A percentile compares a stretch with the other conserved stretches of the same genome.
phyloP scores from a whole-genome alignment of 192 early-diverging fungal genomes.

The Coemansia sp. region DNA sequence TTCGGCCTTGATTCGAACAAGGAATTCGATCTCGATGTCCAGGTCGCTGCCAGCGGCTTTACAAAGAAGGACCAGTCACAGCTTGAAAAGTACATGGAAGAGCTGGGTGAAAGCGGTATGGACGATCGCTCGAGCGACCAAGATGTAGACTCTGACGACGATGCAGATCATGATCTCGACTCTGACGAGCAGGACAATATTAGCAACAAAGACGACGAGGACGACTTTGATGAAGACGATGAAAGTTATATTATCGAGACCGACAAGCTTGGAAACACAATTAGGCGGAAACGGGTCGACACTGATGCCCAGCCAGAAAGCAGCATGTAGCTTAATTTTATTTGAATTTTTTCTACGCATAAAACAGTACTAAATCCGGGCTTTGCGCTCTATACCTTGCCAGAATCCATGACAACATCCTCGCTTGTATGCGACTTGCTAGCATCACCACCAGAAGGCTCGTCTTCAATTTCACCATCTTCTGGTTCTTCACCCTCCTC shows the following conservation, averaged over 20 bases:
- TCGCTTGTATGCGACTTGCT: conserved; percentile 37
- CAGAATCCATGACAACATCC: conserved; percentile 48
- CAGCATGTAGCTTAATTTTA: background rate
- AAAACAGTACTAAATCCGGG: too few species aligned
- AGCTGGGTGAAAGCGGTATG: conserved; percentile 8
- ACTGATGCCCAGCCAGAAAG: background rate
- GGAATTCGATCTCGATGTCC: conserved; percentile 89
- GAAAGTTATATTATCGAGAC: conserved; percentile 38
- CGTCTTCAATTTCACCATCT: conserved; percentile 47
- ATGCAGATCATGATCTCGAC: conserved; percentile 8
- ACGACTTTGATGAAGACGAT: conserved; percentile 14
- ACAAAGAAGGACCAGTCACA: conserved; percentile 87
- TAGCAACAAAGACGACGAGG: conserved; percentile 15
- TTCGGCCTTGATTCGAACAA: conserved; percentile 79
- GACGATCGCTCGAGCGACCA: conserved; percentile 26
- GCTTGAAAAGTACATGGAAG: conserved; percentile 58
- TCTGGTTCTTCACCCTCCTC: conserved; percentile 45
- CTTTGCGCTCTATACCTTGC: conserved; percentile 27
- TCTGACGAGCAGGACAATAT: conserved; percentile 5
- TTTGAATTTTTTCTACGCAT: background rate
- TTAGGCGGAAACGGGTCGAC: conserved; percentile 28
- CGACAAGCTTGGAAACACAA: conserved; percentile 42
- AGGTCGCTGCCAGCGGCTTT: conserved; percentile 97
- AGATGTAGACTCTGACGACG: conserved; percentile 15
- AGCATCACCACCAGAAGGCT: conserved; percentile 10